A percentile compares a stretch with the other conserved stretches of the same genome.
Conservation (phyloP, 441 rosid species). For the Gossypium schwendimanii region DNA sequence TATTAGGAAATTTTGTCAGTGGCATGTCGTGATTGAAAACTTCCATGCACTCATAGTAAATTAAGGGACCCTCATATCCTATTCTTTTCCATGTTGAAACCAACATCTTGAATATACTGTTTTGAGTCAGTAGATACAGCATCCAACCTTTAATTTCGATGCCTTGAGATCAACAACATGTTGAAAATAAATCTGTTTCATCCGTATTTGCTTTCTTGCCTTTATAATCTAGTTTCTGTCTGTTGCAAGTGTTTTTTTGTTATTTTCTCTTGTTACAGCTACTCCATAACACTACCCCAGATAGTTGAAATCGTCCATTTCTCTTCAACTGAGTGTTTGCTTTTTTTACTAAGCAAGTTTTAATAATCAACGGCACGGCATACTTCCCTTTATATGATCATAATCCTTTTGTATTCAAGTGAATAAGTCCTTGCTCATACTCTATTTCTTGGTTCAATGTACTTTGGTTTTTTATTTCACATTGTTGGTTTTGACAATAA, state of each 20-base stretch:
- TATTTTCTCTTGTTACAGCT: background rate
- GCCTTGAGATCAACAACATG: background rate
- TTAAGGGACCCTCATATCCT: background rate
- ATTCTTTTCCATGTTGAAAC: background rate
- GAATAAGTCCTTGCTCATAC: background rate
- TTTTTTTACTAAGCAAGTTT: too few relatives aligned
- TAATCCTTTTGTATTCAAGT: background rate
- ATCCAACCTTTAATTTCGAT: background rate
- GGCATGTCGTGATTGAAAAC: background rate
- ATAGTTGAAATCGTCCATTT: background rate
- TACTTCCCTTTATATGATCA: background rate
- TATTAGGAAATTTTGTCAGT: constrained; percentile 2
- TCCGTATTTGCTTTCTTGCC: background rate
- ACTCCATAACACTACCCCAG: background rate
- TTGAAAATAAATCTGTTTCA: background rate
- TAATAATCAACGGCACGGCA: too few relatives aligned
- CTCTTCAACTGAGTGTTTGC: background rate
- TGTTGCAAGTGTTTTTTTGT: background rate
- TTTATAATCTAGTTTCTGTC: constrained; percentile 1
- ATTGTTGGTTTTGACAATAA: background rate
- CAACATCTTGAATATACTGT: background rate
- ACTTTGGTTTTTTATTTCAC: background rate
- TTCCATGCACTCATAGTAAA: background rate
- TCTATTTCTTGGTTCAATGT: background rate
- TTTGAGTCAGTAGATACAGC: background rate